Evolutionary conservation across 768 basidiomycete genomes (phyloP).

Genomic region (Pleurotus ostreatus): DNA sequence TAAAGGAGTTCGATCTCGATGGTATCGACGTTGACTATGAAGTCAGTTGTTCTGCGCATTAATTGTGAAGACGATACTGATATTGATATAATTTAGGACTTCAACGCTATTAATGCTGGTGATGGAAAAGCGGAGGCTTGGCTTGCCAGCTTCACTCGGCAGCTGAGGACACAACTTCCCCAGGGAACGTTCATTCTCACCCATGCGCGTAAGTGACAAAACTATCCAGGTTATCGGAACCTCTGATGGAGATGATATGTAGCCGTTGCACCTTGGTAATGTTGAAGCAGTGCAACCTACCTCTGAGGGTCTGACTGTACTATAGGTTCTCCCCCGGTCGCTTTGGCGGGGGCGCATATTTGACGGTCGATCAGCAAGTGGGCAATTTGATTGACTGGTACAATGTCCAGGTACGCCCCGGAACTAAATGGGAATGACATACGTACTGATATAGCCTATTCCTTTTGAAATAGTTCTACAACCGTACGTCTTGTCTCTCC

Average conservation of each 20-base stretch:
- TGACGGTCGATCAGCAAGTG: conserved; percentile 46
- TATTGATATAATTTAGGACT: conserved; percentile 24
- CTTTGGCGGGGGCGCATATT: conserved; percentile 51
- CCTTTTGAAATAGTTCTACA: conserved; percentile 31
- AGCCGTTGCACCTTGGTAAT: conserved; percentile 49
- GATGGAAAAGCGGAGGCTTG: conserved; percentile 52
- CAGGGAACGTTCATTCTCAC: conserved; percentile 46
- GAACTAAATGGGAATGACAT: too few relatives aligned
- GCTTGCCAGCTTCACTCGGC: conserved; percentile 50
- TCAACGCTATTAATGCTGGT: conserved; percentile 51
- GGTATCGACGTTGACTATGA: conserved; percentile 78
- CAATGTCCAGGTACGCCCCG: conserved; percentile 42
- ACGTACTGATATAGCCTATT: too few relatives aligned
- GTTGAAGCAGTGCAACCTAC: not conserved
- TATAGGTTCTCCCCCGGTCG: conserved; percentile 37
- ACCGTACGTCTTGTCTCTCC: conserved; percentile 27
- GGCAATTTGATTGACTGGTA: conserved; percentile 66
- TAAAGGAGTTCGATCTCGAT: conserved; percentile 56
- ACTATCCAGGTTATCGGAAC: too few relatives aligned
- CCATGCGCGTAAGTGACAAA: conserved; percentile 44
- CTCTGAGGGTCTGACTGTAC: not conserved
- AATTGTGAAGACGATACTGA: too few relatives aligned
- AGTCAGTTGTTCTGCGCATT: conserved; percentile 19
- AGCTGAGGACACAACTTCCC: conserved; percentile 46
- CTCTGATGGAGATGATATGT: not conserved